These are phyloP conservation scores for Heterococcus sp. DNA, from an alignment of 108 stramenopile genomes.

Conservation along the genomic window DNA sequence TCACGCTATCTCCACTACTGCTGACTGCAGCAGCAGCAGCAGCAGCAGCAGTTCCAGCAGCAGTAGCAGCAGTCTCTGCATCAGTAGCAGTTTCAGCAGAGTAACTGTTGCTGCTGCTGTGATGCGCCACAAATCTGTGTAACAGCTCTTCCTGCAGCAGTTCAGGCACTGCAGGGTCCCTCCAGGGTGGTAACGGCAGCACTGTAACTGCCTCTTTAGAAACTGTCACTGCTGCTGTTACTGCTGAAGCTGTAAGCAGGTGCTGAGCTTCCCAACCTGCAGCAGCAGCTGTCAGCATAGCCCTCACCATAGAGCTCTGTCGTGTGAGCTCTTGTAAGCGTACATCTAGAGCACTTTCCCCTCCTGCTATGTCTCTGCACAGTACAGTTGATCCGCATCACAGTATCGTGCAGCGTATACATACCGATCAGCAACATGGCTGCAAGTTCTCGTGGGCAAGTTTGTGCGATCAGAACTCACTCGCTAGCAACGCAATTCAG, in stretches of 20 bases:
- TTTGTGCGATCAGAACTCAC: no score
- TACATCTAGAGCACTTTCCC: conserved; percentile 14
- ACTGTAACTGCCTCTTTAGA: background rate
- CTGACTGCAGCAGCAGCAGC: background rate
- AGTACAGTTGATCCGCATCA: background rate
- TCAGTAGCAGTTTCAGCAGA: background rate
- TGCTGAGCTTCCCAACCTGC: conserved; percentile 27
- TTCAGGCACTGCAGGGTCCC: conserved; percentile 16
- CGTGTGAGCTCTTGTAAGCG: conserved; percentile 28
- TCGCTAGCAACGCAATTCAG: no score
- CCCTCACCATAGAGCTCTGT: conserved; percentile 21
- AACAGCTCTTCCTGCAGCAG: conserved; percentile 43
- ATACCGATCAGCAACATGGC: no score
- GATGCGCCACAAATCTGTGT: conserved; percentile 26
- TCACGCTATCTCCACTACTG: background rate
- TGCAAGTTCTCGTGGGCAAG: no score
- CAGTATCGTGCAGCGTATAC: no score
- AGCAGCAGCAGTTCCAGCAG: background rate
- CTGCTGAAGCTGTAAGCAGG: background rate
- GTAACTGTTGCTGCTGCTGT: background rate
- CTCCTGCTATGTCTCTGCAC: conserved; percentile 32
- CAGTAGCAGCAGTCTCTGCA: background rate
- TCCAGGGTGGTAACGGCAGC: background rate
- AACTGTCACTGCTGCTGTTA: background rate
- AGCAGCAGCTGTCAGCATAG: conserved; percentile 25